Base-by-base conservation (phyloP, 2,329 filamentous ascomycete genomes). In the Colletotrichum sp. region DNA sequence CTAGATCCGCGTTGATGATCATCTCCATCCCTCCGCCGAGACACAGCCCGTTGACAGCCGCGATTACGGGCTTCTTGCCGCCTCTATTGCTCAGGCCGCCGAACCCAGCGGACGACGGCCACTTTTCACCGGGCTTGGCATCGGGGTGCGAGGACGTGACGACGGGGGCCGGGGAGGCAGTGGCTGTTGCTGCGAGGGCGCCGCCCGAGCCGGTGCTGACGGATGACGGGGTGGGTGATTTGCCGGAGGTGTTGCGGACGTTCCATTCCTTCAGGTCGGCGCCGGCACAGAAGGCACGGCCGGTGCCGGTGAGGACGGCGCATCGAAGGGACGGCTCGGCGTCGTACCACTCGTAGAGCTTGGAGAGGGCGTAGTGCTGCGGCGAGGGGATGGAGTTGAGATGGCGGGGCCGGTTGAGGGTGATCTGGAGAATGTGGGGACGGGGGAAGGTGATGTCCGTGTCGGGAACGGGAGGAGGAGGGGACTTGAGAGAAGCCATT, bases 11-110 rank as follows among this genome's bases (percentile, higher is more conserved):
- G 84, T 95, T 95, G 65, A 94, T 86, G 15, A 92, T 89, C 86
- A 96, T 95, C 86, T 96, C 95, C 84, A 94, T 93, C 3, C 94
- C 95, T 69, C 94, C 95, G 44, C 95, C 95, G 62, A 95, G 89
- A 74, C 93, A 94, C 21, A 94, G 86, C 8, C 95, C 95, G 81
- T 96, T 95, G 24, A 96, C 93, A 1, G 94, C 95, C 2, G 92
- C 93, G 32, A 96, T 90, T 71, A 96, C 88, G 8, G 95, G 95
- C 81, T 96, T 96, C 84, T 91, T 92, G 64, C 94, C 94, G 7
- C 85, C 83, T 30, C 94, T 88, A 78, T 94, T 92, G 70, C 90
- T 92, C 36, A 96, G 84, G 0, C 75, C 81, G 28, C 76, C 63
- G 49, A 71, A 70, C 18, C 74, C 71, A 78, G 62, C 73, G 73